These are phyloP conservation scores for Chlamydomonas schloesseri DNA, from an alignment of 139 green algal genomes.

Conservation along the genomic window DNA sequence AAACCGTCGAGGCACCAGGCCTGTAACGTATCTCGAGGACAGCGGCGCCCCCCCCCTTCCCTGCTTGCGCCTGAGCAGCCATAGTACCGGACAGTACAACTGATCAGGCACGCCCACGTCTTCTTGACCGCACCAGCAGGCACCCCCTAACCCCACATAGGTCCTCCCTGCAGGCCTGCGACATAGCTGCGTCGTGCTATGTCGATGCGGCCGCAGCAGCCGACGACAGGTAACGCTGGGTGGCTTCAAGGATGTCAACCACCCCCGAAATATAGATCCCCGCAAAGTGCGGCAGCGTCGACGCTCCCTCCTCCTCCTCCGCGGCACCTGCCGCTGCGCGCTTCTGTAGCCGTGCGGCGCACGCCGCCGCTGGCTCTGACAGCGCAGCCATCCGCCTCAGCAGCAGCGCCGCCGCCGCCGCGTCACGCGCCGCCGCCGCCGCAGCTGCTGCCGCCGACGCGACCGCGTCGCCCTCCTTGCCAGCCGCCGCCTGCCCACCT, in stretches of 20 bases:
- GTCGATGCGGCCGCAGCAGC: neutral
- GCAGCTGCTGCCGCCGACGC: neutral
- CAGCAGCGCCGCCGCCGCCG: neutral
- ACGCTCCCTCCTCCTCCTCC: neutral
- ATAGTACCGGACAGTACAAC: too few relatives aligned
- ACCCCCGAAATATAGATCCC: neutral
- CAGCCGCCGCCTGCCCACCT: neutral
- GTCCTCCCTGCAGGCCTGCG: too few relatives aligned
- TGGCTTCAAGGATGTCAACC: neutral
- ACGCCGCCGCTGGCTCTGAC: neutral
- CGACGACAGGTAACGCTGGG: neutral
- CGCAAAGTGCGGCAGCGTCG: conserved; percentile 21
- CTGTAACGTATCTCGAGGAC: neutral
- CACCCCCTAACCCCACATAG: too few relatives aligned
- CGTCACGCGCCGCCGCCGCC: neutral
- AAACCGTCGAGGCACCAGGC: neutral
- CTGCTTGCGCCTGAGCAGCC: too few relatives aligned
- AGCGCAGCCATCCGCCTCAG: too few relatives aligned
- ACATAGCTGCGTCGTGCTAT: neutral
- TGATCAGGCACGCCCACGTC: neutral
- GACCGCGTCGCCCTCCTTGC: neutral
- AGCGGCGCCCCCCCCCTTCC: too few relatives aligned
- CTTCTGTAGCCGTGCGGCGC: neutral
- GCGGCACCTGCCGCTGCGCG: too few relatives aligned
- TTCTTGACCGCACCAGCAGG: neutral